phyloP scores from a whole-genome alignment of 192 early-diverging fungal species.

The Chytriomyces confervae region DNA sequence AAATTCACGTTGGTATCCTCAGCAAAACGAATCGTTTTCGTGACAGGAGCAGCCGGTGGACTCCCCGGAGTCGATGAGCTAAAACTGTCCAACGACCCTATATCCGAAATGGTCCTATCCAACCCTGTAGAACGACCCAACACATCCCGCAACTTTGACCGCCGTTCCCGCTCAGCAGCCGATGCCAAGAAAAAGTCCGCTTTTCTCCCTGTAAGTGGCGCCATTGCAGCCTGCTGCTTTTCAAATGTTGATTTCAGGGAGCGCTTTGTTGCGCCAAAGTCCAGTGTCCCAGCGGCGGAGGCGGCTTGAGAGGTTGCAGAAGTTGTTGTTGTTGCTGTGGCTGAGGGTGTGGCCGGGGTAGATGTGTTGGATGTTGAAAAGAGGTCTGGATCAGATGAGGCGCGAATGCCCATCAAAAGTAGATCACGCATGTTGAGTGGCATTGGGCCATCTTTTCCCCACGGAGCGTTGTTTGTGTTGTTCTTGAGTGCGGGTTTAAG shows the following conservation, averaged over 20 bases:
- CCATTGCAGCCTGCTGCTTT: slow-evolving; percentile 3
- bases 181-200: slow-evolving; percentile 40
- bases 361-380: background rate
- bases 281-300: background rate
- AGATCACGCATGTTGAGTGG: slow-evolving; percentile 20
- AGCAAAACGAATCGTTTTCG: slow-evolving; percentile 18
- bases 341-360: background rate
- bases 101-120: background rate
- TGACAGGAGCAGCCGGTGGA: background rate
- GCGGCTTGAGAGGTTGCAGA: background rate
- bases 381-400: slow-evolving; percentile 35
- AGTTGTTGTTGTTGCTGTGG: background rate
- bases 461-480: background rate
- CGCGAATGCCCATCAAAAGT: slow-evolving; percentile 6
- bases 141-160: slow-evolving; percentile 4
- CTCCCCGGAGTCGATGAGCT: background rate
- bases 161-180: slow-evolving; percentile 20
- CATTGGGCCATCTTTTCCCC: background rate
- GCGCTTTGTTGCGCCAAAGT: slow-evolving; percentile 15
- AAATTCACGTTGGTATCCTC: background rate
- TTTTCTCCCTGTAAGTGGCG: slow-evolving; percentile 21
- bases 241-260: slow-evolving; percentile 3
- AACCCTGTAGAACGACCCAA: background rate
- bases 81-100: background rate
- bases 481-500: slow-evolving; percentile 32